Evolutionary conservation across 2,329 filamentous ascomycete species (phyloP).

Genomic region (Neofusicoccum kwambonambiense): DNA sequence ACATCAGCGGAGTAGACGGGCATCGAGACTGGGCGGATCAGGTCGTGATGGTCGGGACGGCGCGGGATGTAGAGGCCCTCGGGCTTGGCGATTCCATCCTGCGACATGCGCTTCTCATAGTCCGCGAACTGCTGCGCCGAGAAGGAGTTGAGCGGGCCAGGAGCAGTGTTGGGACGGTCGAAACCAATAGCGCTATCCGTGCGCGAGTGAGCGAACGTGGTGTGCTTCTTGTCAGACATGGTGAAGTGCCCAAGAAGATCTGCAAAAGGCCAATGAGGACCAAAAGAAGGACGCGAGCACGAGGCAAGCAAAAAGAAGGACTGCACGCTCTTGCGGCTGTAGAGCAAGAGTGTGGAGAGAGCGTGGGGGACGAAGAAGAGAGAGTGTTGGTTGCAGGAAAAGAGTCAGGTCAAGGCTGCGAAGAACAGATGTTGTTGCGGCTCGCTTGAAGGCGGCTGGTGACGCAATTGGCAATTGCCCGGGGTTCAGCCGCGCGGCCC

Average conservation of each 20-base stretch:
- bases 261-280: not conserved
- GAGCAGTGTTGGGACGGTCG: not conserved
- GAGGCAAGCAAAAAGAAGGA: not conserved
- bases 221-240: not conserved
- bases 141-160: not conserved
- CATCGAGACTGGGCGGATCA: not conserved
- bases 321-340: no score
- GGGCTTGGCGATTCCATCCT: not conserved
- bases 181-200: not conserved
- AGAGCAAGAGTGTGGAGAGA: no score
- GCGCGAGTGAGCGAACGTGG: not conserved
- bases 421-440: not conserved
- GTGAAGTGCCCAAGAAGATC: not conserved
- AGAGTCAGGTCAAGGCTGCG: not conserved
- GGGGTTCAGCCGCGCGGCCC: not conserved
- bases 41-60: not conserved
- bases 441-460: not conserved
- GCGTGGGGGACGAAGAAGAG: not conserved
- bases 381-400: not conserved
- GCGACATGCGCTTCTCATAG: slow-evolving; percentile 13
- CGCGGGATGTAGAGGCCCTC: not conserved
- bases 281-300: not conserved
- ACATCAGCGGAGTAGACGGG: not conserved
- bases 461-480: not conserved
- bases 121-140: slow-evolving; percentile 6